Percentiles rank a stretch among this genome's conserved stretches.
phyloP scores from a whole-genome alignment of 148 eudicot species.

The Cornus suecica region DNA sequence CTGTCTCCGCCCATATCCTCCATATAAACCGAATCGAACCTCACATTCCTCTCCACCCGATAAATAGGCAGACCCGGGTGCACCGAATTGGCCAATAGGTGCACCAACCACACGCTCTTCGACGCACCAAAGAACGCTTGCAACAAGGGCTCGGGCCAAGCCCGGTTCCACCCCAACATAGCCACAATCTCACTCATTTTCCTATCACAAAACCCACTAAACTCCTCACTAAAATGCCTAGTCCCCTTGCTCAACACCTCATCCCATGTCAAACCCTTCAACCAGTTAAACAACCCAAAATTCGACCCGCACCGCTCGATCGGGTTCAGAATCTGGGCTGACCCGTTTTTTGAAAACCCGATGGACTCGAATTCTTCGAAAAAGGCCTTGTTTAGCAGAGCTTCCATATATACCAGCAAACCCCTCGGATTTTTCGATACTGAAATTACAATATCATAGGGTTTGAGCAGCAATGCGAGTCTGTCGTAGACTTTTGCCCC shows the following conservation, averaged over 20 bases:
- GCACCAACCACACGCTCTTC: constrained; percentile 80
- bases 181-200: constrained; percentile 93
- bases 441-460: constrained; percentile 64
- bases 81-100: constrained; percentile 79
- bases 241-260: constrained; percentile 87
- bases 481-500: constrained; percentile 58
- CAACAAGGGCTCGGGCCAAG: constrained; percentile 88
- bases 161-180: constrained; percentile 77
- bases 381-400: constrained; percentile 53
- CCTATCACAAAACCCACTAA: constrained; percentile 82
- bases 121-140: constrained; percentile 88
- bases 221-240: constrained; percentile 77
- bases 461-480: constrained; percentile 39
- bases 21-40: constrained; percentile 81
- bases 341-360: constrained; percentile 42
- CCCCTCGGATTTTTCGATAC: constrained; percentile 50
- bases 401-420: constrained; percentile 56
- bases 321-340: constrained; percentile 58
- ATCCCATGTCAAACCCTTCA: constrained; percentile 70
- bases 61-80: constrained; percentile 67
- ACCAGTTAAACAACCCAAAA: constrained; percentile 29
- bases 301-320: constrained; percentile 56
- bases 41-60: constrained; percentile 59
- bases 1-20: constrained; percentile 79
- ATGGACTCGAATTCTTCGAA: constrained; percentile 70